Base-by-base conservation (phyloP, 2,329 filamentous ascomycete species). In the Fusarium palustre region DNA sequence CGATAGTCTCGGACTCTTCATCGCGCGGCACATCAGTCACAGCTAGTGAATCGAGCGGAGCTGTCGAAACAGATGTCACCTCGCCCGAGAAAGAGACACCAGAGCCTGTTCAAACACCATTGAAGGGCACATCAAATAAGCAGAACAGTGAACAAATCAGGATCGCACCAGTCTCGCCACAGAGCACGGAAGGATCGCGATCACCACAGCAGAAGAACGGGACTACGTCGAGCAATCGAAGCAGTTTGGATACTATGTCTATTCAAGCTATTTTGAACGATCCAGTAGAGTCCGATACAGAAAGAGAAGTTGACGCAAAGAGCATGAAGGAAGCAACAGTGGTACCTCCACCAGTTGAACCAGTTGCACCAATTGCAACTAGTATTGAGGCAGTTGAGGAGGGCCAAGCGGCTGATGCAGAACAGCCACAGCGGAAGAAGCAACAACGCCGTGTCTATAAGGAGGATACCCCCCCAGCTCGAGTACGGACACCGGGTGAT, bases 401-500 rank as follows among this genome's bases (percentile, higher is more conserved):
- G 10, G 68, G 45, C 3, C 68, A 75, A 30, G 46, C 55, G 5
- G 65, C 55, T 25, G 72, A 74, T n/a, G 70, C 59, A 11, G 64
- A 59, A 24, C 49, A 66, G 8, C 63, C 73, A 7, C 78, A 78
- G 64, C 77, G 75, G 18, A 72, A 75, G 36, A 83, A 80, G 55
- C 78, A 77, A 28, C 76, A 79, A 62, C 75, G 75, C 6, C 73
- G 76, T 12, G 75, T 76, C 11, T 79, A 76, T 62, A 80, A 79
- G 63, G 74, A 79, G 49, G 66, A 72, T 5, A 78, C 75, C 16
- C 77, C 76, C 25, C 79, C 77, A 10, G 72, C 77, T 2, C 75
- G 75, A 13, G 50, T 77, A 12, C 90, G 92, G 33, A 81, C 83
- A 0, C 91, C 91, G 0, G 91, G 92, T 1, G 92, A 96, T 79